These are phyloP conservation scores for Cladochytrium replicatum DNA, from an alignment of 192 early-diverging fungal genomes.

Conservation along the genomic window DNA sequence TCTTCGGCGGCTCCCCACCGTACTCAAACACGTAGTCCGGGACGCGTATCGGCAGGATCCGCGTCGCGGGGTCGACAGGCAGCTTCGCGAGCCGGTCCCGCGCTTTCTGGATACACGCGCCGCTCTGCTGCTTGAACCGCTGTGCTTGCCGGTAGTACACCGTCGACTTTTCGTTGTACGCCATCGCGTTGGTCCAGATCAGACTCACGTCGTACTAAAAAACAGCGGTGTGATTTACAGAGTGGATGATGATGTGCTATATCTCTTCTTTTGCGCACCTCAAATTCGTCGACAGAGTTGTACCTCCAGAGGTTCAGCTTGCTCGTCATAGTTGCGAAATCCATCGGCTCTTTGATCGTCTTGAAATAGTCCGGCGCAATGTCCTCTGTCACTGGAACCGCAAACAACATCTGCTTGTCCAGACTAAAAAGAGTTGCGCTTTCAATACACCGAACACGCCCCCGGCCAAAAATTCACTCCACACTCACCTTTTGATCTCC, in stretches of 20 bases:
- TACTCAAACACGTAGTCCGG: neutral
- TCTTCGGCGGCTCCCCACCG: neutral
- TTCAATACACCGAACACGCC: neutral
- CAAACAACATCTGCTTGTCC: conserved; percentile 61
- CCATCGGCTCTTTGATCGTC: conserved; percentile 67
- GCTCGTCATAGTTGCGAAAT: conserved; percentile 51
- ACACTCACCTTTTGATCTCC: conserved; percentile 53
- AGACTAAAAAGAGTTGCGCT: conserved; percentile 7
- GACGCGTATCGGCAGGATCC: conserved; percentile 8
- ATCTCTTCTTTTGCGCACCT: conserved; percentile 17
- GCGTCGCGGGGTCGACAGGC: conserved; percentile 18
- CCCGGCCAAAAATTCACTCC: neutral
- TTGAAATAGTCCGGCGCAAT: conserved; percentile 69
- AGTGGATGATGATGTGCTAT: neutral
- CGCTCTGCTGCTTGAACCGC: conserved; percentile 27
- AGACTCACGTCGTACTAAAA: conserved; percentile 54
- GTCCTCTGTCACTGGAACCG: conserved; percentile 52
- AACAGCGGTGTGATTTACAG: neutral
- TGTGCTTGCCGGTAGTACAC: conserved; percentile 56
- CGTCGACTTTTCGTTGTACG: conserved; percentile 67
- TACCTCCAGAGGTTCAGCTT: conserved; percentile 53
- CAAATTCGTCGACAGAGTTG: conserved; percentile 43
- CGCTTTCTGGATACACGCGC: conserved; percentile 8
- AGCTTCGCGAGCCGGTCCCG: conserved; percentile 6
- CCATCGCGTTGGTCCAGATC: conserved; percentile 63